These are phyloP conservation scores for Xylariaceae sp. DNA, from an alignment of 2,329 filamentous ascomycete species.

Conservation along the genomic window DNA sequence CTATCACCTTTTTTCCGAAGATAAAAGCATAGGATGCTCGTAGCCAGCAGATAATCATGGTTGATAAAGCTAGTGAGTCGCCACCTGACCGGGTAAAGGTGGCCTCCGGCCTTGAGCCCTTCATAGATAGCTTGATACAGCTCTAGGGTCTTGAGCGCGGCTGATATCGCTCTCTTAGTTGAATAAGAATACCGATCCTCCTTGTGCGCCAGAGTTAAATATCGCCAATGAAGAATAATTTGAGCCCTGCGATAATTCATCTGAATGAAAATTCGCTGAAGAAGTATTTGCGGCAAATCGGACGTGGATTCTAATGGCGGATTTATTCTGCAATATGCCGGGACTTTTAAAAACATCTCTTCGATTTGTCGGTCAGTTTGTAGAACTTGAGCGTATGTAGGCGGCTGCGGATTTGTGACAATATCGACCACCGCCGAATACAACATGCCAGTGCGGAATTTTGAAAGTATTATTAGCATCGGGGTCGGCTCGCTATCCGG, in stretches of 20 bases:
- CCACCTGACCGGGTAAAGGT: slow-evolving; percentile 19
- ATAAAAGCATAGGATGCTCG: slow-evolving; percentile 20
- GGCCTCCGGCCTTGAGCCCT: slow-evolving; percentile 18
- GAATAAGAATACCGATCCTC: slow-evolving; percentile 28
- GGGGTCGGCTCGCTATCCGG: slow-evolving; percentile 33
- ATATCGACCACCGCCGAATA: slow-evolving; percentile 19
- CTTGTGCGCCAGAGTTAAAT: slow-evolving; percentile 19
- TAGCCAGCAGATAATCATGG: slow-evolving; percentile 17
- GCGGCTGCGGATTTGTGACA: slow-evolving; percentile 19
- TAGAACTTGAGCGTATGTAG: slow-evolving; percentile 22
- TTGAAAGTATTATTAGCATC: slow-evolving; percentile 25
- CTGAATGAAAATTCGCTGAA: slow-evolving; percentile 29
- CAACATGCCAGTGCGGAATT: slow-evolving; percentile 20
- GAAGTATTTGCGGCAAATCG: slow-evolving; percentile 28
- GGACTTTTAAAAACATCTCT: slow-evolving; percentile 24
- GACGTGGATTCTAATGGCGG: slow-evolving; percentile 16
- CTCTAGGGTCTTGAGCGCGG: slow-evolving; percentile 19
- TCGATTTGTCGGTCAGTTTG: slow-evolving; percentile 26
- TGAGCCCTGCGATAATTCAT: slow-evolving; percentile 31
- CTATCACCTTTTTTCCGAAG: slow-evolving; percentile 16
- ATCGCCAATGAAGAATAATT: slow-evolving; percentile 33
- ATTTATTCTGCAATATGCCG: slow-evolving; percentile 24
- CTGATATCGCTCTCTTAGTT: slow-evolving; percentile 16
- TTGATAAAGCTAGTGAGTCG: slow-evolving; percentile 18
- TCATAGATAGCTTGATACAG: slow-evolving; percentile 16